These are phyloP conservation scores for Rubia tinctorum DNA, from an alignment of 305 asterid species.

Conservation along the genomic window DNA sequence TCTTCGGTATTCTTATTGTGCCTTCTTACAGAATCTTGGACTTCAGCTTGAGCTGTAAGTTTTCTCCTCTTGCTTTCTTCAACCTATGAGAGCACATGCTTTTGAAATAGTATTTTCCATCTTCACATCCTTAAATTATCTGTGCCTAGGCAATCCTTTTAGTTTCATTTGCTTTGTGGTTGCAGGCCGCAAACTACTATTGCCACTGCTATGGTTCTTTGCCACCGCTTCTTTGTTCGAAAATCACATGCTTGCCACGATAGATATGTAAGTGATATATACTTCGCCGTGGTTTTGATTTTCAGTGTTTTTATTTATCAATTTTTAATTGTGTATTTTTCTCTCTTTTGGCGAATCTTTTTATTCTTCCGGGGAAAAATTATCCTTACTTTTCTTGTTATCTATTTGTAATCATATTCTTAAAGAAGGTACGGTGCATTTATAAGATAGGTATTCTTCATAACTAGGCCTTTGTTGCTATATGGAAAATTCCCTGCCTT, in stretches of 20 bases:
- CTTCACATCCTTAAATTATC: not conserved
- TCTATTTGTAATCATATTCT: not conserved
- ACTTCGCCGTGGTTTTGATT: too few relatives aligned
- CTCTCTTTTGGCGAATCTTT: not conserved
- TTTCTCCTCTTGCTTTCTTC: conserved; percentile 17
- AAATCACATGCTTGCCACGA: conserved; percentile 97
- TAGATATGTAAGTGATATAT: conserved; percentile 69
- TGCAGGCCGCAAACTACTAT: conserved; percentile 95
- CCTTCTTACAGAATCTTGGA: conserved; percentile 91
- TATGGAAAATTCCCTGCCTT: not conserved
- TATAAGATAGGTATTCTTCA: not conserved
- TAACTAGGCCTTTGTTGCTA: not conserved
- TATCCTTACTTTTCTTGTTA: not conserved
- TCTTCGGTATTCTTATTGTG: conserved; percentile 88
- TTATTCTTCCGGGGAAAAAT: not conserved
- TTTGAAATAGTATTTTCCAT: not conserved
- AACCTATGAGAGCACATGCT: not conserved
- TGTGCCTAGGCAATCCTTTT: not conserved
- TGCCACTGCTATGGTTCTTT: conserved; percentile 93
- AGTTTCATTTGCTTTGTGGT: conserved; percentile 16
- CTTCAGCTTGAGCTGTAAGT: conserved; percentile 83
- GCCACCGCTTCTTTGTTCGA: conserved; percentile 92
- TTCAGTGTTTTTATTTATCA: not conserved
- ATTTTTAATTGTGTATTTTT: not conserved
- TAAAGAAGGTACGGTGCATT: not conserved